Evolutionary conservation across 2,329 filamentous ascomycete species (phyloP), one percentile per base, ranked within the genome.

Genomic region (Penicillium sp.): DNA sequence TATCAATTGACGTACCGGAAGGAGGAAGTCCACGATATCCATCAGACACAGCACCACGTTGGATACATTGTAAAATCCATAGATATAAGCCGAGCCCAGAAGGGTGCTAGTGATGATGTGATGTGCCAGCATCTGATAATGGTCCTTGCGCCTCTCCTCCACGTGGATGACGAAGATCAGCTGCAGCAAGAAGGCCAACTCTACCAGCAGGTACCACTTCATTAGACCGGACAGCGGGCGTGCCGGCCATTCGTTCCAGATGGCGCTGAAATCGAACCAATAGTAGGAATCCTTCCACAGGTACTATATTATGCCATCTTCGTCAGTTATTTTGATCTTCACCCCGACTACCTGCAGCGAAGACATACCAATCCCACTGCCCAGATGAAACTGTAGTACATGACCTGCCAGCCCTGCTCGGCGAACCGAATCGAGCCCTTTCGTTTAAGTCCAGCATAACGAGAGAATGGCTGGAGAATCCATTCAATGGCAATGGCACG

Each of bases 101-200:
- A 98, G 80, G 4, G 75, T 73, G 58, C 83, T 87, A 14, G 93
- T 98, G 62, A 97, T 82, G 61, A 96, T 79, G 70, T 98, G 93
- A 66, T 97, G 93, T 13, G 81, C 84, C 53, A 97, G 81, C 93
- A 97, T 97, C 68, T 97, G 91, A 72, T 81, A 86, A 68, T 96
- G 85, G 58, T 98, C 93, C 71, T 97, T 97, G 58, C 93, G 80
- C 51, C 86, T 81, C 69, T 94, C 87, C 68, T 98, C 93, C 45
- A 97, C 89, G 68, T 96, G 85, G 63, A 97, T 87, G 42, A 96
- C 87, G 20, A 96, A 74, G 50, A 97, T 86, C 69, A 95, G 90
- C 70, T 97, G 91, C 33, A 96, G 68, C 85, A 88, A 96, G 67
- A 96, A 97, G 16, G 85, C 83, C 68, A 90, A 86, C 64, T 97